Evolutionary conservation across 768 basidiomycete genomes (phyloP).

Genomic region (Asterophora lycoperdoides): DNA sequence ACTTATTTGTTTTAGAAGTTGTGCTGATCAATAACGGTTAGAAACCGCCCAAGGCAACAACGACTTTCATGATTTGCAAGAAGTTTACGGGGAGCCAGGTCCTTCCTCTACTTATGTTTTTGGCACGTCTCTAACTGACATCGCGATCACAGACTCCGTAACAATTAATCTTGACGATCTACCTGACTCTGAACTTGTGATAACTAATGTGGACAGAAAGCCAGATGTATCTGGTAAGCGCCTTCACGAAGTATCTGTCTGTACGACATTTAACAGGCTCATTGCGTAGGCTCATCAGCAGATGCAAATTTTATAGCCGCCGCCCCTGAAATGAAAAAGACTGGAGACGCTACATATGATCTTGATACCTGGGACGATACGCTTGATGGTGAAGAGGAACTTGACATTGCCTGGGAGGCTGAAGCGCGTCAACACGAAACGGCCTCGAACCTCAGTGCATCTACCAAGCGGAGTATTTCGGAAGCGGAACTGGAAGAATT

Average conservation of each 20-base stretch:
- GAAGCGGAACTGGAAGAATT: slow-evolving; percentile 30
- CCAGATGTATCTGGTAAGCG: slow-evolving; percentile 6
- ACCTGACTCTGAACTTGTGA: not conserved
- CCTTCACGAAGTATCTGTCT: not conserved
- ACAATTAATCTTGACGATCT: not conserved
- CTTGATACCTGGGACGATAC: slow-evolving; percentile 30
- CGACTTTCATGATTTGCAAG: not conserved
- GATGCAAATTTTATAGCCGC: slow-evolving; percentile 7
- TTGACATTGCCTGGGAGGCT: slow-evolving; percentile 40
- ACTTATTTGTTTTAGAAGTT: not conserved
- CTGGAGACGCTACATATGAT: slow-evolving; percentile 5
- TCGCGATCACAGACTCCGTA: not conserved
- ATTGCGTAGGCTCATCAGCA: slow-evolving; percentile 6
- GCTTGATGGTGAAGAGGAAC: slow-evolving; percentile 43
- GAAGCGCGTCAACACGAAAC: slow-evolving; percentile 36
- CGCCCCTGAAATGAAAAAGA: slow-evolving; percentile 7
- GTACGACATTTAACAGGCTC: not conserved
- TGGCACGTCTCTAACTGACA: not conserved
- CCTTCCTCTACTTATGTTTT: not conserved
- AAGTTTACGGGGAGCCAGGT: slow-evolving; percentile 5
- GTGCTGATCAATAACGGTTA: not conserved
- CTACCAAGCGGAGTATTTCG: slow-evolving; percentile 48
- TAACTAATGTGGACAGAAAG: slow-evolving; percentile 4
- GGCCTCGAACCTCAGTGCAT: slow-evolving; percentile 49
- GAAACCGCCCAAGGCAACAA: not conserved